A percentile compares a stretch with the other conserved stretches of the same genome.
Evolutionary conservation across 179 eudicot genomes (phyloP).

Genomic region (Nepenthes alata): DNA sequence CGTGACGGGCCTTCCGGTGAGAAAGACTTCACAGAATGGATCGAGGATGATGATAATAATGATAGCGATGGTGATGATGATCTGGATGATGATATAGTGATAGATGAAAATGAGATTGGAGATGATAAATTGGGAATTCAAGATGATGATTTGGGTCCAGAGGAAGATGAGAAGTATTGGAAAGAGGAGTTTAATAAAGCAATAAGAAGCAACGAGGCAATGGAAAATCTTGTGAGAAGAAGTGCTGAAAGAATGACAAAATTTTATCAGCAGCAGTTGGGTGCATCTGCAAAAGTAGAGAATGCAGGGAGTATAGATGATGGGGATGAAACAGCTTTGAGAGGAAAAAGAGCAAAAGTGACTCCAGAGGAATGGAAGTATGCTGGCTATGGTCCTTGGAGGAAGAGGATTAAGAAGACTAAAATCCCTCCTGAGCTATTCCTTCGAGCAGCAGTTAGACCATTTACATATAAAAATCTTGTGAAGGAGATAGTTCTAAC

Average conservation of each 20-base stretch:
- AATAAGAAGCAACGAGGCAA: slow-evolving; percentile 55
- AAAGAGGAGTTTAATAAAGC: slow-evolving; percentile 72
- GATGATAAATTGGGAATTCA: slow-evolving; percentile 35
- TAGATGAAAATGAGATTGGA: slow-evolving; percentile 29
- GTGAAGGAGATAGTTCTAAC: slow-evolving; percentile 88
- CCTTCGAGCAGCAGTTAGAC: slow-evolving; percentile 79
- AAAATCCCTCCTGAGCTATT: slow-evolving; percentile 77
- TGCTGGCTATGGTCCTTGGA: slow-evolving; percentile 53
- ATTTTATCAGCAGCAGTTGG: slow-evolving; percentile 39
- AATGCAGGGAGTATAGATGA: slow-evolving; percentile 10
- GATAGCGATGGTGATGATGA: slow-evolving; percentile 19
- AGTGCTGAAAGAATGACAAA: slow-evolving; percentile 31
- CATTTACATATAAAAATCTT: slow-evolving; percentile 77
- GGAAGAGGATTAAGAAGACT: slow-evolving; percentile 63
- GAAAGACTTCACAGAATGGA: slow-evolving; percentile 54
- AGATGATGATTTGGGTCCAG: slow-evolving; percentile 28
- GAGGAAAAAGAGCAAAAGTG: slow-evolving; percentile 64
- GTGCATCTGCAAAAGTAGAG: slow-evolving; percentile 21
- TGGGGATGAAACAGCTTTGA: slow-evolving; percentile 48
- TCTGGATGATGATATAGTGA: slow-evolving; percentile 25
- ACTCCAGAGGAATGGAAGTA: slow-evolving; percentile 59
- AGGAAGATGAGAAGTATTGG: slow-evolving; percentile 63
- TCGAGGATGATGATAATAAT: slow-evolving; percentile 43
- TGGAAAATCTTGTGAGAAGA: slow-evolving; percentile 57
- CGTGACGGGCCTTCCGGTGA: slow-evolving; percentile 11